Evolutionary conservation across 352 stramenopile genomes (phyloP), one percentile per base, ranked within the genome.

Genomic region (Phytopythium oedochilum): DNA sequence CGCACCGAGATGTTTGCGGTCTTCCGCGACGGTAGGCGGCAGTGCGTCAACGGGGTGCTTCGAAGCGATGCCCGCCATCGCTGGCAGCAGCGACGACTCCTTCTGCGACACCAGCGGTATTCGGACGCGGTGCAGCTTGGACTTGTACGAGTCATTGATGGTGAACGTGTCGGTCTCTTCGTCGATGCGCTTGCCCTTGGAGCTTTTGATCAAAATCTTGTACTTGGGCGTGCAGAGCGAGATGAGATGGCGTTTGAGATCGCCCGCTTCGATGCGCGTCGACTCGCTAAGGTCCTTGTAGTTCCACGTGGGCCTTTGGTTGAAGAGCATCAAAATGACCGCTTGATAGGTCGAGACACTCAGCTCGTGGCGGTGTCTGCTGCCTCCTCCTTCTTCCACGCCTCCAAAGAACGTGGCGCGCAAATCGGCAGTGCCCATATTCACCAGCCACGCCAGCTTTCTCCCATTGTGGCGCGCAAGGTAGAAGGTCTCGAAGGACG

Each of bases 291-390:
- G 96, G 12, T 98, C 81, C 20, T 88, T 83, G 50, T 98, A 92
- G 11, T 70, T 60, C 81, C 77, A 92, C 31, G 68, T 61, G 0
- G 87, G 83, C 14, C 74, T 66, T 32, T 89, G 75, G 68, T 99
- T 99, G 78, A 99, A 99, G 8, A 99, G 67, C 64, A 98, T 86
- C 29, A 99, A 75, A 42, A 99, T 98, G 53, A 97, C 97, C 64
- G 98, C 98, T 77, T 99, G 96, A 66, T 99, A 99, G 8, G 97
- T 99, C 22, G 94, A 98, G 25, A 99, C 96, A 43, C 88, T 97
- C 0, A 99, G 69, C 46, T 99, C 96, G 62, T 99, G 89, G 22
- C 86, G 79, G 36, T 85, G 76, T 26, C 25, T 53, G n/a, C 26
- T 34, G 12, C 43, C 34, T 20, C 20, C 47, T 10, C 48, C 48